These are phyloP conservation scores for Russula ochroleuca DNA, from an alignment of 768 basidiomycete species.

Conservation along the genomic window DNA sequence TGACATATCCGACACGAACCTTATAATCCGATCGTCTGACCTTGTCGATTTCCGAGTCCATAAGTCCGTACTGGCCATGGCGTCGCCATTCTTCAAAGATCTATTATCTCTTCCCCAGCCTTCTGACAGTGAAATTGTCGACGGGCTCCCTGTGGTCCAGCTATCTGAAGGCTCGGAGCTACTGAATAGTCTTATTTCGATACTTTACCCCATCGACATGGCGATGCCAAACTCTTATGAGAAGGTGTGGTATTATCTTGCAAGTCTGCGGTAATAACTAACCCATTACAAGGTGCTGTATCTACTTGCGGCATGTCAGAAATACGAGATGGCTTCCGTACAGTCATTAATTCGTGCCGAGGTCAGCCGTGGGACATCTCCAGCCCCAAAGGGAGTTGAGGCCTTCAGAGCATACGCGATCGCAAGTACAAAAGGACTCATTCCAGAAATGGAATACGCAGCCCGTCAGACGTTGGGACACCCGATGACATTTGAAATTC, in stretches of 20 bases:
- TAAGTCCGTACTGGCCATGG: constrained; percentile 1
- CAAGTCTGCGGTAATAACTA: neutral
- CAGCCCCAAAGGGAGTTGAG: too few species aligned
- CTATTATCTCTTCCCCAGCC: constrained; percentile 21
- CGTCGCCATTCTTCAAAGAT: constrained; percentile 20
- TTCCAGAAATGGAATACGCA: too few species aligned
- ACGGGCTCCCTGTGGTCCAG: constrained; percentile 8
- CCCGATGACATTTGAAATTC: too few species aligned
- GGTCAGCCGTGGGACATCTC: too few species aligned
- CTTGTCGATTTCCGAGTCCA: constrained; percentile 9
- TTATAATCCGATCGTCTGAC: constrained; percentile 15
- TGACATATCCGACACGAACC: neutral
- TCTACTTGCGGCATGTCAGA: too few species aligned
- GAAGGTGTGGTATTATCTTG: constrained; percentile 6
- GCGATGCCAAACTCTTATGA: constrained; percentile 7
- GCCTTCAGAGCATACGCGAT: too few species aligned
- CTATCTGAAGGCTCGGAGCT: constrained; percentile 8
- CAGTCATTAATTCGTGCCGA: too few species aligned
- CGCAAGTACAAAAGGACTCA: too few species aligned
- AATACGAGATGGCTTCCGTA: too few species aligned
- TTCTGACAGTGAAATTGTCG: neutral
- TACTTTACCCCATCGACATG: constrained; percentile 10
- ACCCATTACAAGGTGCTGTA: too few species aligned
- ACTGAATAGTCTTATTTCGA: constrained; percentile 7
- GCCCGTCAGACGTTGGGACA: too few species aligned